Evolutionary conservation across 2,329 filamentous ascomycete species (phyloP), one percentile per base, ranked within the genome.

Genomic region (Diaporthe citri): DNA sequence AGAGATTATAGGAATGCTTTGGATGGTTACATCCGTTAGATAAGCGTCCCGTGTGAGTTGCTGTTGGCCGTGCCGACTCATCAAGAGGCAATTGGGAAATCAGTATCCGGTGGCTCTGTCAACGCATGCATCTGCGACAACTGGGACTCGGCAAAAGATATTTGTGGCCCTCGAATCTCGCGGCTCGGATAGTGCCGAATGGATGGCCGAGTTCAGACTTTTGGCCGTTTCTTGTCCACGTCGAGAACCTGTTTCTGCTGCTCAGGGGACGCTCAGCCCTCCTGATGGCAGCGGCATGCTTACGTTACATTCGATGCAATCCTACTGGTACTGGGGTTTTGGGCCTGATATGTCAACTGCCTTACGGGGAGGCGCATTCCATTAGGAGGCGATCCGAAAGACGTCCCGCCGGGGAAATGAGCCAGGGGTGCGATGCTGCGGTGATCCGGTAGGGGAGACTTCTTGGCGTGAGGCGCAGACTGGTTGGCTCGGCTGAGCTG

Each of bases 391-490:
- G 34, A 41, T 55, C 64, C 48, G 46, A 41, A n/a, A 28, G 64
- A 69, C 15, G 48, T 69, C 48, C 48, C 46, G 64, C 64, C 48
- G 15, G 64, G 64, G 64, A 69, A 69, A 69, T 69, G 64, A 69
- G 64, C 64, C 48, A 69, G 64, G 64, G 64, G 64, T 55, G 41
- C 22, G 15, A 69, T 31, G 64, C 64, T 69, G 62, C 13, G 46
- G 43, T 67, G 46, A 52, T 67, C 46, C 31, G 48, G 46, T 66
- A 69, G 48, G 64, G 46, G 64, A 69, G 22, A 22, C 48, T n/a
- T 55, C 64, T 69, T 69, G 64, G 64, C 64, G n/a, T 55, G 64
- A 55, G 64, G 64, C 64, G 64, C 64, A 69, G 64, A 28, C 48
- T 69, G 48, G 48, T 12, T 41, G 64, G 17, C n/a, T 31, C 48